Evolutionary conservation across 257 asterid species (phyloP).

Genomic region (Nicotiana benthamiana): DNA sequence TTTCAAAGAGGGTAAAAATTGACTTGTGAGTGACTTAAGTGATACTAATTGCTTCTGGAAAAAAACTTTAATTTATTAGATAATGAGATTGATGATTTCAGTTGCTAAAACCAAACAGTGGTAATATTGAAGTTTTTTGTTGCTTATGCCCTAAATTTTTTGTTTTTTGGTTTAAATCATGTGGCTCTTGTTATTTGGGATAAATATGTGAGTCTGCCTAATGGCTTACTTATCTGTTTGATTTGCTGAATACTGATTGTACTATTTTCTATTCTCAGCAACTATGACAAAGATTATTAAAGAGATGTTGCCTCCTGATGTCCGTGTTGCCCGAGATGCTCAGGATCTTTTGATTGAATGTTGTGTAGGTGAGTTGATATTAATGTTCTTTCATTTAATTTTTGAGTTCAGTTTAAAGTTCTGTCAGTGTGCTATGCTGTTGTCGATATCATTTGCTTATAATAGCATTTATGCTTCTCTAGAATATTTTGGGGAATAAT

Average conservation of each 20-base stretch:
- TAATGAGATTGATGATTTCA: not conserved
- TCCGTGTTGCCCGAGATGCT: slow-evolving; percentile 94
- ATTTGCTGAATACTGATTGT: not conserved
- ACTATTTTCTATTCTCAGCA: slow-evolving; percentile 17
- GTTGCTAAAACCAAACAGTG: not conserved
- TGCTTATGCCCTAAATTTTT: not conserved
- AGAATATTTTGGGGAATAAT: not conserved
- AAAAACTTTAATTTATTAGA: not conserved
- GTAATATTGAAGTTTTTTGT: not conserved
- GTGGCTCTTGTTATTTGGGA: not conserved
- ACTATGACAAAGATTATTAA: slow-evolving; percentile 47
- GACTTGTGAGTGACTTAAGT: not conserved
- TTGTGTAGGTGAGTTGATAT: slow-evolving; percentile 64
- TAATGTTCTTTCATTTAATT: not conserved
- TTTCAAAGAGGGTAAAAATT: not conserved
- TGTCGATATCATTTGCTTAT: not conserved
- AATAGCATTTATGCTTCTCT: not conserved
- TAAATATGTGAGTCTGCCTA: not conserved
- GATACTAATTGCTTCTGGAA: not conserved
- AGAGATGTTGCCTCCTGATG: slow-evolving; percentile 98
- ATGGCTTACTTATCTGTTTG: not conserved
- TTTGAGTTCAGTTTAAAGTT: not conserved
- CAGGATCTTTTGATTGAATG: slow-evolving; percentile 97
- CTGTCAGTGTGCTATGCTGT: not conserved
- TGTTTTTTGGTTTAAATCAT: not conserved